Conservation (phyloP, 768 basidiomycete species). For the Leccinum subgranulosum region DNA sequence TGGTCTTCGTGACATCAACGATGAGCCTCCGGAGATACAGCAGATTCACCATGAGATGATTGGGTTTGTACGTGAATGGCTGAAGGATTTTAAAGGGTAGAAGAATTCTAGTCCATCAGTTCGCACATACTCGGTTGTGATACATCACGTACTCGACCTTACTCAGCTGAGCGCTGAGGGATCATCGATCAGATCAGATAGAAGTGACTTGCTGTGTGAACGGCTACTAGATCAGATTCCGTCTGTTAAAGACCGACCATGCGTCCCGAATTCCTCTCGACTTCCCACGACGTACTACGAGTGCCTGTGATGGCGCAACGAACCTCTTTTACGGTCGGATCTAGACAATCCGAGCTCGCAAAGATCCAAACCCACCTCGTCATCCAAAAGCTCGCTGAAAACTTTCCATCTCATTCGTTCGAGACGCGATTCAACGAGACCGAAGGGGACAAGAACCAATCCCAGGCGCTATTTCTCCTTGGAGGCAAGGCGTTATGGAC, state of each 20-base stretch:
- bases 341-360: constrained; percentile 84
- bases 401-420: constrained; percentile 51
- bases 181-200: too few species aligned
- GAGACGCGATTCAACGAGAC: constrained; percentile 64
- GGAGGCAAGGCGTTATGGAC: constrained; percentile 97
- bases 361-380: constrained; percentile 87
- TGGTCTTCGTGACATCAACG: constrained; percentile 54
- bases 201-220: not conserved
- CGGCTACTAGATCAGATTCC: not conserved
- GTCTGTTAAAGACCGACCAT: not conserved
- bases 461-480: constrained; percentile 81
- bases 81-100: constrained; percentile 40
- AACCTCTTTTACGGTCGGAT: constrained; percentile 72
- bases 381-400: constrained; percentile 53
- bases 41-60: constrained; percentile 81
- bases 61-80: constrained; percentile 75
- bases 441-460: constrained; percentile 86
- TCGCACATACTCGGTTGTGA: not conserved
- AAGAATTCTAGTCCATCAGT: not conserved
- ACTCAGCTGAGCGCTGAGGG: too few species aligned
- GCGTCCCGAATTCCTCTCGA: not conserved
- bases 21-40: constrained; percentile 76
- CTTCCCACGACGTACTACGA: not conserved
- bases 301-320: constrained; percentile 13
- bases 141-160: not conserved